Conservation (phyloP, 805 yeast species). For the Candida ovalis region DNA sequence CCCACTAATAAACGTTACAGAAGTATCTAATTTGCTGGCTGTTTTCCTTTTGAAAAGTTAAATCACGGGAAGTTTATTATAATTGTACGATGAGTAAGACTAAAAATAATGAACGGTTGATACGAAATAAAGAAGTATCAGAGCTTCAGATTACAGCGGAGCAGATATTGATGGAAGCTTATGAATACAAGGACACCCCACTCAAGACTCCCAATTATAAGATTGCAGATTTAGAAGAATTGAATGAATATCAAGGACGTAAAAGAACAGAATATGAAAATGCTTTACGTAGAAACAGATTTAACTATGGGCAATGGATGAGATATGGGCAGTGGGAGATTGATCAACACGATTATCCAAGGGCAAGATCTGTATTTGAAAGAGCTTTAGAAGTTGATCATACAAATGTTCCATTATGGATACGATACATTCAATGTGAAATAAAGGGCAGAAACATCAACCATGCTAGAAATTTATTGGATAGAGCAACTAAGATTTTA, state of each 20-base stretch:
- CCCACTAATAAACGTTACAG: no score
- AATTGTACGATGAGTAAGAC: not conserved
- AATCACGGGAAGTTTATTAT: no score
- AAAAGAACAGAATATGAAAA: constrained; percentile 82
- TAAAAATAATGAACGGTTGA: not conserved
- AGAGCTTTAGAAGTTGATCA: constrained; percentile 77
- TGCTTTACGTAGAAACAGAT: constrained; percentile 79
- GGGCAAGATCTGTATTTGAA: constrained; percentile 87
- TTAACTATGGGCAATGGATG: constrained; percentile 84
- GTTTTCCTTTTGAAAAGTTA: no score
- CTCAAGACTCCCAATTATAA: constrained; percentile 41
- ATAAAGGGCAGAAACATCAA: constrained; percentile 67
- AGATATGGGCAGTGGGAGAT: constrained; percentile 87
- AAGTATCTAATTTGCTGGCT: no score
- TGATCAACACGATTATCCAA: constrained; percentile 67
- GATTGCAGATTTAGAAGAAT: constrained; percentile 75
- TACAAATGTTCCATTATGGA: constrained; percentile 80
- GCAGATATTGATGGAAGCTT: constrained; percentile 60
- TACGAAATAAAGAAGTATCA: constrained; percentile 39
- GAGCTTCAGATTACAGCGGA: constrained; percentile 61
- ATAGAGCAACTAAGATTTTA: constrained; percentile 66
- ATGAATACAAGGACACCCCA: constrained; percentile 41
- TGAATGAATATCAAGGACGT: constrained; percentile 67
- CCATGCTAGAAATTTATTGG: constrained; percentile 84
- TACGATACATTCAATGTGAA: constrained; percentile 76